Percentiles rank a stretch among this genome's conserved stretches.
Conservation (phyloP, 768 basidiomycete species). For the Dacryopinax spathularia region DNA sequence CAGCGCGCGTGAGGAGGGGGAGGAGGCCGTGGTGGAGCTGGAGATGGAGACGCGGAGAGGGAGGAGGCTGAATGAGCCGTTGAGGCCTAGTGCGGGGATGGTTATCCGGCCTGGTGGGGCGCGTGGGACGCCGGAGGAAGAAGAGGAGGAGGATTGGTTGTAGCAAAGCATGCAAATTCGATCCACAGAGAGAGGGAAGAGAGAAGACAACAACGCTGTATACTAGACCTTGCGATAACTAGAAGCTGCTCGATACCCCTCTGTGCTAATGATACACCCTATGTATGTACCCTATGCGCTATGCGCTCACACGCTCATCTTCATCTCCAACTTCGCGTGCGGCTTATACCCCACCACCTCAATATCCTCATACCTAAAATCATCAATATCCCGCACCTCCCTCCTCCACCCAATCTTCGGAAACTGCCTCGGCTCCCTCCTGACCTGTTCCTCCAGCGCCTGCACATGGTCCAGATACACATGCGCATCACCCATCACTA, state of each 20-base stretch:
- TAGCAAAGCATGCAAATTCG: background rate
- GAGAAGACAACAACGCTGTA: background rate
- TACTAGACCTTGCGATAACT: background rate
- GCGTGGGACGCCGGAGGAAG: background rate
- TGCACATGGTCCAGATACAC: conserved; percentile 87
- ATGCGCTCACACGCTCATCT: conserved; percentile 69
- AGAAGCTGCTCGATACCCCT: background rate
- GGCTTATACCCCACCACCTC: conserved; percentile 77
- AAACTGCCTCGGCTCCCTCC: conserved; percentile 64
- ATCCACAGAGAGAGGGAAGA: background rate
- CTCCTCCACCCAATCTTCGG: conserved; percentile 66
- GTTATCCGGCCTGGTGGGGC: background rate
- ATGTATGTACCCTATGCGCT: too few relatives aligned
- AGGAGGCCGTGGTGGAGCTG: background rate
- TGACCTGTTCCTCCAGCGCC: conserved; percentile 69
- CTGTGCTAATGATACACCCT: background rate
- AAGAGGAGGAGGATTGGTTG: background rate
- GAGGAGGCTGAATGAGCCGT: background rate
- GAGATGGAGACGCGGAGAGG: background rate
- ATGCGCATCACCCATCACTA: conserved; percentile 96
- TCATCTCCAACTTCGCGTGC: conserved; percentile 76
- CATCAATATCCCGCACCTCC: conserved; percentile 58
- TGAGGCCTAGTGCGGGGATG: background rate
- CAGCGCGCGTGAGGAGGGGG: background rate
- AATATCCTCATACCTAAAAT: conserved; percentile 66